Evolutionary conservation across 192 early-diverging fungal species (phyloP), one percentile per base, ranked within the genome.

Genomic region (Coemansia sp.): DNA sequence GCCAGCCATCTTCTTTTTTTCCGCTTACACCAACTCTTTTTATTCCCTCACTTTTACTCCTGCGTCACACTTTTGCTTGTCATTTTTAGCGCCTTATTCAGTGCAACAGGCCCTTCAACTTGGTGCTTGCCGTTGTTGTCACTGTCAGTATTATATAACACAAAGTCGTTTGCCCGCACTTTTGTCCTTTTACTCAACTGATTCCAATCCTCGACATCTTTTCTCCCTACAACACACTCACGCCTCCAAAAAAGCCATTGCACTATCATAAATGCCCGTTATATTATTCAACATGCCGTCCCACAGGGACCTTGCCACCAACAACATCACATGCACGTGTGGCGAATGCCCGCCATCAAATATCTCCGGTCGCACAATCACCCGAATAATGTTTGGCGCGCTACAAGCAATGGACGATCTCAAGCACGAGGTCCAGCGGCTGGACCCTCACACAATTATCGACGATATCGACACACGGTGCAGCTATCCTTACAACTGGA

Each of bases 361-460:
- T 5, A 66, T 76, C 25, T 81, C 74, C 0, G 49, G n/a, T 11
- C 66, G 66, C 20, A 69, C 53, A 28, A n/a, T 36, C 6, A 49
- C 51, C 14, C 70, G 78, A 17, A 57, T 81, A 38, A 74, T 74
- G 68, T 64, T 56, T 64, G 77, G 72, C 0, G 68, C 55, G 15
- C 50, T 71, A 7, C 77, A 80, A 28, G 68, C 72, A 22, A 80
- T 80, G 72, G n/a, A 64, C 19, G 72, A 74, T 57, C 58, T 80
- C 11, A 57, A 42, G 10, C 12, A 47, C 10, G 77, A 74, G 34
- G 59, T 55, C 19, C 52, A 65, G 53, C 57, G 31, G 17, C 69
- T 65, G 8, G 68, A 62, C 1, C 62, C 72, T 28, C 47, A 57
- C 22, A 31, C 48, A 0, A 14, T 21, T 14, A 51, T 74, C 10